phyloP scores from a whole-genome alignment of 495 filamentous ascomycete genomes.

The Terfezia claveryi region DNA sequence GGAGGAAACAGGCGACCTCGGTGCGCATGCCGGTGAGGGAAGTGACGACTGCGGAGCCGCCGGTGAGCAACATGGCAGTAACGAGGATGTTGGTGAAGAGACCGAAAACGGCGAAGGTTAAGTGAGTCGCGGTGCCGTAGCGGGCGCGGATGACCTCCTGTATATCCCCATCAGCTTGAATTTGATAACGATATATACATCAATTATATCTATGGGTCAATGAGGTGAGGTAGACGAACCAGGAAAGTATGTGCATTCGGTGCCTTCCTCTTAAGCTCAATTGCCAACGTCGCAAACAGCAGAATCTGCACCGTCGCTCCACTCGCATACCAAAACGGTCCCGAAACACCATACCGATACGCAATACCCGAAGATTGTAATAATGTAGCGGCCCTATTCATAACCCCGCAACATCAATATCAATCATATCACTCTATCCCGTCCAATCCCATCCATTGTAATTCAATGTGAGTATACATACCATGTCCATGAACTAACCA shows the following conservation, averaged over 20 bases:
- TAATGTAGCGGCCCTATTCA: conserved; percentile 39
- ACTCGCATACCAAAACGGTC: conserved; percentile 56
- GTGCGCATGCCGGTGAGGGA: conserved; percentile 72
- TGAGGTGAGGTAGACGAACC: conserved; percentile 24
- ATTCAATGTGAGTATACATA: conserved; percentile 24
- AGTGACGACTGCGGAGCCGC: conserved; percentile 68
- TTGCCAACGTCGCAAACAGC: conserved; percentile 80
- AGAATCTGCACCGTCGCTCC: conserved; percentile 55
- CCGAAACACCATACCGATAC: conserved; percentile 80
- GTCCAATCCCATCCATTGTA: neutral
- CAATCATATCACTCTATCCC: neutral
- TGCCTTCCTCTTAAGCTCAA: conserved; percentile 72
- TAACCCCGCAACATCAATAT: neutral
- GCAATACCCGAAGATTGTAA: conserved; percentile 73
- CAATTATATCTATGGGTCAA: neutral
- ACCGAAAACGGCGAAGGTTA: conserved; percentile 62
- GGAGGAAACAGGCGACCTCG: conserved; percentile 72
- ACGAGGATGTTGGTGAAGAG: conserved; percentile 68
- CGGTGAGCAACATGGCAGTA: conserved; percentile 81
- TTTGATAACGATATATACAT: neutral
- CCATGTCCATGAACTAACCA: conserved; percentile 93
- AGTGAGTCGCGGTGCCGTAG: conserved; percentile 41
- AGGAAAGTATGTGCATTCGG: conserved; percentile 78
- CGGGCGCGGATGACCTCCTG: conserved; percentile 33
- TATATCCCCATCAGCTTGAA: neutral